Conservation (phyloP, 805 yeast species). For the Metschnikowia drakensbergensis region DNA sequence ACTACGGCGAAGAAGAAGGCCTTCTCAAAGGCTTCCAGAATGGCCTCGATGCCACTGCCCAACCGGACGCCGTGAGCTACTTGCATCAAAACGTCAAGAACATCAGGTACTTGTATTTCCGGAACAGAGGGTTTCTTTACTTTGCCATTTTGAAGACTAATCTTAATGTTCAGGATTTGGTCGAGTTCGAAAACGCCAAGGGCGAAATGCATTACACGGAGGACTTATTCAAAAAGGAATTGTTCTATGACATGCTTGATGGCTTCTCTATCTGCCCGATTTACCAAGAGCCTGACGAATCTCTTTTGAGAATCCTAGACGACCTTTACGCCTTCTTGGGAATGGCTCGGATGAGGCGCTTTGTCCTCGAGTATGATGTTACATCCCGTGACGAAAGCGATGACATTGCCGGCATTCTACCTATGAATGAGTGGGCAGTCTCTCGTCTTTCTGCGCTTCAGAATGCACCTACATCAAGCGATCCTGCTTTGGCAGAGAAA, state of each 20-base stretch:
- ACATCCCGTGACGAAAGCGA: constrained; percentile 42
- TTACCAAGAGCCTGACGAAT: constrained; percentile 64
- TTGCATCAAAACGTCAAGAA: constrained; percentile 68
- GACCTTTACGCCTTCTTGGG: constrained; percentile 50
- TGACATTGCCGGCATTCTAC: constrained; percentile 33
- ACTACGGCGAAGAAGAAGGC: constrained; percentile 38
- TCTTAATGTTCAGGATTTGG: background rate
- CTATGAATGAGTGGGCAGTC: constrained; percentile 18
- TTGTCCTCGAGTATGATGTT: constrained; percentile 56
- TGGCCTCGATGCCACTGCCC: constrained; percentile 26
- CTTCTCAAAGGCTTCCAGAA: constrained; percentile 38
- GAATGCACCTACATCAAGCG: background rate
- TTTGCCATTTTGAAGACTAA: constrained; percentile 37
- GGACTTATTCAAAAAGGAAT: constrained; percentile 21
- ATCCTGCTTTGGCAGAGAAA: constrained; percentile 9
- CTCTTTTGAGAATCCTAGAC: constrained; percentile 47
- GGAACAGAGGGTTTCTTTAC: constrained; percentile 77
- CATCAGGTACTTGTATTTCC: constrained; percentile 69
- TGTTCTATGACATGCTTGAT: constrained; percentile 46
- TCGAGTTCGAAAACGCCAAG: constrained; percentile 8
- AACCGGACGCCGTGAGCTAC: constrained; percentile 39
- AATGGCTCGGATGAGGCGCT: constrained; percentile 48
- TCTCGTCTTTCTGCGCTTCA: background rate
- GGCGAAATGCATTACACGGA: constrained; percentile 2
- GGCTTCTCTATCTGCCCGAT: constrained; percentile 63